Conservation (phyloP, 352 stramenopile genomes). For the Saprolegnia diclina region DNA sequence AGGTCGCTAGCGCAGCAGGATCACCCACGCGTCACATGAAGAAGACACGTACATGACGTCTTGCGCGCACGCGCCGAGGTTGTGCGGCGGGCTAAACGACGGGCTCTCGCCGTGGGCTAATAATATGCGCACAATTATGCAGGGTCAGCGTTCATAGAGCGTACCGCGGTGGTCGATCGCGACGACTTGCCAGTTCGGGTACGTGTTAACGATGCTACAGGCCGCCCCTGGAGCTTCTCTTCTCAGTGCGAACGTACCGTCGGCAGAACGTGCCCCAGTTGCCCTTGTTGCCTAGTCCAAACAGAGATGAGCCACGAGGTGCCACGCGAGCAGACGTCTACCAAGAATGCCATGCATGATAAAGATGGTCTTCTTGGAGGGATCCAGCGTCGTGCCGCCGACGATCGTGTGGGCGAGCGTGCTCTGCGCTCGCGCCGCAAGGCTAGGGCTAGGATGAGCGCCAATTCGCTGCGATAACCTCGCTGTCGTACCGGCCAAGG, state of each 20-base stretch:
- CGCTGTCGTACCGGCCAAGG: not conserved
- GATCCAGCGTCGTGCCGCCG: not conserved
- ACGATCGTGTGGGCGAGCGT: conserved; percentile 10
- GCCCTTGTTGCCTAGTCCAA: conserved; percentile 62
- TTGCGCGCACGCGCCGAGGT: conserved; percentile 54
- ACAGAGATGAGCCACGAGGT: not conserved
- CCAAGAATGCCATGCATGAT: conserved; percentile 81
- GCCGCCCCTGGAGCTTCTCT: not conserved
- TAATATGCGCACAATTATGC: not conserved
- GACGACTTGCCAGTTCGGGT: conserved; percentile 65
- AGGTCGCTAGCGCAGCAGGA: conserved; percentile 37
- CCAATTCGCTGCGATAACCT: not conserved
- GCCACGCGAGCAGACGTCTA: not conserved
- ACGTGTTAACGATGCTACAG: conserved; percentile 45
- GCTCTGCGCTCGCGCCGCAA: not conserved
- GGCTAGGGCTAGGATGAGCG: not conserved
- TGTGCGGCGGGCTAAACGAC: conserved; percentile 56
- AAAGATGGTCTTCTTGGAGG: conserved; percentile 58
- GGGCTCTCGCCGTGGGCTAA: conserved; percentile 67
- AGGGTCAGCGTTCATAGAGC: no score
- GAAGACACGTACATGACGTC: conserved; percentile 51
- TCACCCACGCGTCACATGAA: not conserved
- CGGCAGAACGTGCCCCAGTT: conserved; percentile 81
- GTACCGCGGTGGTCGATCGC: conserved; percentile 60
- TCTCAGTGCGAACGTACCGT: conserved; percentile 30